A percentile compares a stretch with the other conserved stretches of the same genome.
Conservation (phyloP, 345 rosid genomes). For the Kandelia obovata region DNA sequence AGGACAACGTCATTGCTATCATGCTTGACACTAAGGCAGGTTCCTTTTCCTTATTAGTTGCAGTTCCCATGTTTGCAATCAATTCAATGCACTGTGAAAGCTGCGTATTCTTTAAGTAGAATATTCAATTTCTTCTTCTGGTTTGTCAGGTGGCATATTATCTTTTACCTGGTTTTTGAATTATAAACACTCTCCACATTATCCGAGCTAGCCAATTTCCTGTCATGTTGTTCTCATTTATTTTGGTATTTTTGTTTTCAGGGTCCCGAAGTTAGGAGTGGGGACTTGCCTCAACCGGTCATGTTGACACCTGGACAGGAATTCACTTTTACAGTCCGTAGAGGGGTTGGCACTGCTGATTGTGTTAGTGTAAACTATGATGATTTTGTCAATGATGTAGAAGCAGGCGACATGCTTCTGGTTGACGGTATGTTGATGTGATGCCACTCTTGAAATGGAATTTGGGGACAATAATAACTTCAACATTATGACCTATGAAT, state of each 20-base stretch:
- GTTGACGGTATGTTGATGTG: conserved; percentile 75
- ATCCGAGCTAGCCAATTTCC: neutral
- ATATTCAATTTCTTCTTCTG: no score
- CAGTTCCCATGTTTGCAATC: neutral
- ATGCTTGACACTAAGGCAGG: conserved; percentile 98
- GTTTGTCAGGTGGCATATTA: no score
- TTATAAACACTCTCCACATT: no score
- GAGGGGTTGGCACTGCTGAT: conserved; percentile 82
- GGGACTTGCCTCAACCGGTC: conserved; percentile 95
- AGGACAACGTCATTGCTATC: conserved; percentile 84
- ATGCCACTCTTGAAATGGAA: neutral
- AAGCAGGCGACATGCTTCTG: conserved; percentile 93
- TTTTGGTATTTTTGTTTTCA: conserved; percentile 21
- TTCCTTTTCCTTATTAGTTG: conserved; percentile 7
- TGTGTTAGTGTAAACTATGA: conserved; percentile 98
- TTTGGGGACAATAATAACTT: neutral
- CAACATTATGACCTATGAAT: neutral
- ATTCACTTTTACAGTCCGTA: conserved; percentile 81
- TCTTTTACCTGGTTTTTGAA: no score
- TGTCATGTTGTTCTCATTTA: neutral
- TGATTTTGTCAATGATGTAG: conserved; percentile 92
- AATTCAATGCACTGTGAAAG: no score
- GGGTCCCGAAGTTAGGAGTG: conserved; percentile 99
- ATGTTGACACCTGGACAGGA: conserved; percentile 71
- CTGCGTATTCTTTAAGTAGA: no score